Conservation (phyloP, 2,329 filamentous ascomycete genomes). For the Coleophoma eucalyptorum region DNA sequence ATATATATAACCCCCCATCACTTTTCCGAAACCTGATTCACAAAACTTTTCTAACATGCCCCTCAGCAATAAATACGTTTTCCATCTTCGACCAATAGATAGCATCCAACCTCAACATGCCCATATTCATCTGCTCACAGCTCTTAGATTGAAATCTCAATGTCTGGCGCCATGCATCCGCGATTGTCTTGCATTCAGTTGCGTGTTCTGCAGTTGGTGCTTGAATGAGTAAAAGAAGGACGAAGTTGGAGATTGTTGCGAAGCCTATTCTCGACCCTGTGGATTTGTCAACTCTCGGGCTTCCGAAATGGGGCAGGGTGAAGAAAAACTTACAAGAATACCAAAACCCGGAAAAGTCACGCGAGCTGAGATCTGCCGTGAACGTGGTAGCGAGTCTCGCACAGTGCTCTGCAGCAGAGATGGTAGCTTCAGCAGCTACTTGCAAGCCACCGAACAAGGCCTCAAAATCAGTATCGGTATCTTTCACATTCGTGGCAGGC, state of each 20-base stretch:
- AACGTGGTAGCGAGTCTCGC: conserved; percentile 27
- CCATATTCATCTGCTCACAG: conserved; percentile 26
- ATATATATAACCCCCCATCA: too few species aligned
- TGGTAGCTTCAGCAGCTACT: conserved; percentile 21
- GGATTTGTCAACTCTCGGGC: not conserved
- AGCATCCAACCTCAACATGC: conserved; percentile 26
- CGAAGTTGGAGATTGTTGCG: conserved; percentile 30
- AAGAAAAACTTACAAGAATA: conserved; percentile 25
- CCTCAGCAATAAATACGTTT: not conserved
- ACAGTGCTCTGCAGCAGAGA: conserved; percentile 28
- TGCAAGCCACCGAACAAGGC: conserved; percentile 13
- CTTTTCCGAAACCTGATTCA: not conserved
- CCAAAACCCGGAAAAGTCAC: conserved; percentile 23
- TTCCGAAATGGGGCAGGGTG: not conserved
- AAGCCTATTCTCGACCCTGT: conserved; percentile 30
- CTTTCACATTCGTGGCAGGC: not conserved
- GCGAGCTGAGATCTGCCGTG: conserved; percentile 14
- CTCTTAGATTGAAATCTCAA: conserved; percentile 26
- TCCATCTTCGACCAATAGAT: conserved; percentile 23
- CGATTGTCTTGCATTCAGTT: conserved; percentile 20
- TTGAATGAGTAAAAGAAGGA: conserved; percentile 27
- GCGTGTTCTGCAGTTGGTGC: conserved; percentile 25
- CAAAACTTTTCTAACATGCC: not conserved
- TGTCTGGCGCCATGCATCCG: conserved; percentile 25
- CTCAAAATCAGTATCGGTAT: not conserved